A percentile compares a stretch with the other conserved stretches of the same genome.
phyloP scores from a whole-genome alignment of 163 green algal species.

The Picocystis sp. region DNA sequence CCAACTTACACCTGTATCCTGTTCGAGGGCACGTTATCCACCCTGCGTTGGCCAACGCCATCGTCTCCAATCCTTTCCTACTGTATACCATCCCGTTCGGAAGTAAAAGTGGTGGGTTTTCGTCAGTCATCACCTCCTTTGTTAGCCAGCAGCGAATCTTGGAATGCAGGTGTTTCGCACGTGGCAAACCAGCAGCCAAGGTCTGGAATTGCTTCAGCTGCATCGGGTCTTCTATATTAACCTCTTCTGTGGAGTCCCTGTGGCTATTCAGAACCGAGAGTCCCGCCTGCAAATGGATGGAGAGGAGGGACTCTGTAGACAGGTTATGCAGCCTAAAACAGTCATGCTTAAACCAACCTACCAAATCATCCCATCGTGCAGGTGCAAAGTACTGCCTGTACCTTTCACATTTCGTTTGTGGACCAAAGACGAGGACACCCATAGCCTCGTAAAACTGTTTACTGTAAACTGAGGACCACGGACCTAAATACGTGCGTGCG shows the following conservation, averaged over 20 bases:
- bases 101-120: conserved; percentile 83
- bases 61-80: conserved; percentile 9
- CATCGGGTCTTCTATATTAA: conserved; percentile 46
- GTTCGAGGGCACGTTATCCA: conserved; percentile 7
- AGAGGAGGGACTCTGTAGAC: conserved; percentile 47
- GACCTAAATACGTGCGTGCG: conserved; percentile 53
- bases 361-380: conserved; percentile 34
- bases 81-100: conserved; percentile 77
- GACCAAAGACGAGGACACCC: conserved; percentile 49
- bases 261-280: conserved; percentile 61
- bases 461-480: conserved; percentile 45
- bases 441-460: conserved; percentile 66
- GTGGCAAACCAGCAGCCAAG: background rate
- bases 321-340: conserved; percentile 65
- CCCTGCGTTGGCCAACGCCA: background rate
- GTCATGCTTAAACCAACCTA: conserved; percentile 54
- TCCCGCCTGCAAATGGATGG: conserved; percentile 69
- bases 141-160: conserved; percentile 32
- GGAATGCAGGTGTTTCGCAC: background rate
- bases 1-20: conserved; percentile 5
- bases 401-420: conserved; percentile 17
- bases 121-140: conserved; percentile 66
- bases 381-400: conserved; percentile 36
- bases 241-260: conserved; percentile 4
- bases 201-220: conserved; percentile 10